Conservation (phyloP, 805 yeast species). For the Pichia gijzeniarum region DNA sequence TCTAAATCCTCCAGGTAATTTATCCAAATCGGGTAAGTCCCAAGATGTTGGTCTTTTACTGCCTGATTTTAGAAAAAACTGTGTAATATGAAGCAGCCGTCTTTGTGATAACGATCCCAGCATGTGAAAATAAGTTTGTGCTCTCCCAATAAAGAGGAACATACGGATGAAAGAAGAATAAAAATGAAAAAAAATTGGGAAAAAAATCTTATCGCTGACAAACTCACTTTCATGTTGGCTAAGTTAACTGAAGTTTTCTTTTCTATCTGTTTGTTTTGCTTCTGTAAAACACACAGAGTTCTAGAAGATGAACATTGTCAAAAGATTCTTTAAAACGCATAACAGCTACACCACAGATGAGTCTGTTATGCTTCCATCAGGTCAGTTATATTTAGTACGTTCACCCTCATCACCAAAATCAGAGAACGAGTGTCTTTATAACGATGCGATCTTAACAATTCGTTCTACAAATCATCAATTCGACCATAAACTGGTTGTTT, state of each 20-base stretch:
- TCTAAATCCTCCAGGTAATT: slow-evolving; percentile 30
- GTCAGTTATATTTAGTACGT: slow-evolving; percentile 69
- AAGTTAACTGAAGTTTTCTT: neutral
- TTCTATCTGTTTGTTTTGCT: neutral
- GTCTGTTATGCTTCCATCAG: slow-evolving; percentile 65
- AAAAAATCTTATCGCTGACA: neutral
- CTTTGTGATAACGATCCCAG: neutral
- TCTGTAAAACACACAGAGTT: neutral
- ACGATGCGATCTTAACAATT: slow-evolving; percentile 71
- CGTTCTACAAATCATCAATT: slow-evolving; percentile 60
- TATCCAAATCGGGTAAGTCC: slow-evolving; percentile 31
- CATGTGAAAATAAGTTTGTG: neutral
- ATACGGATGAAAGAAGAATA: too few relatives aligned
- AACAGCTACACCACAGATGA: slow-evolving; percentile 45
- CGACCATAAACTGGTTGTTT: slow-evolving; percentile 59
- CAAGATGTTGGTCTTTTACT: slow-evolving; percentile 25
- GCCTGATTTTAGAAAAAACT: neutral
- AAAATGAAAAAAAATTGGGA: neutral
- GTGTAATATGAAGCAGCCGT: slow-evolving; percentile 1
- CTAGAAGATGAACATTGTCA: slow-evolving; percentile 61
- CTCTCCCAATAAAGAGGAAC: too few relatives aligned
- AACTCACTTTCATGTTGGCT: neutral
- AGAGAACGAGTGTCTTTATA: slow-evolving; percentile 73
- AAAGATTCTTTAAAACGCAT: slow-evolving; percentile 40
- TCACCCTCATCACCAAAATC: slow-evolving; percentile 81